Conservation (phyloP, 2,329 filamentous ascomycete species). For the Ceratocystis variospora region DNA sequence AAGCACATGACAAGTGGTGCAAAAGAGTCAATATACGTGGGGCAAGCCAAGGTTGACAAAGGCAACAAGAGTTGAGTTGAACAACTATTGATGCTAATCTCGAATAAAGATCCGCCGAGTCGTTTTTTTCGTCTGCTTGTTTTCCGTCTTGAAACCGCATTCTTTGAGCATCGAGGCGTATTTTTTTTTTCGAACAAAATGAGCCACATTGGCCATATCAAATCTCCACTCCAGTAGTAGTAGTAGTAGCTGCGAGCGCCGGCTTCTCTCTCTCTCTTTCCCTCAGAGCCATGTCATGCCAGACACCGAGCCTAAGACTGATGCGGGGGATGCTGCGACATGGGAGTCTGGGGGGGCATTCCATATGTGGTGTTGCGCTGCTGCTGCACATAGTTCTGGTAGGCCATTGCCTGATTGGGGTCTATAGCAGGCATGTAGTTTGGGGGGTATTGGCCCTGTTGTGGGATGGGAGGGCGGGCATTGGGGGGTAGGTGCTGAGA, state of each 20-base stretch:
- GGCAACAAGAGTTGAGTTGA: neutral
- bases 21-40: neutral
- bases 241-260: neutral
- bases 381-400: constrained; percentile 68
- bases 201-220: neutral
- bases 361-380: constrained; percentile 57
- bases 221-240: neutral
- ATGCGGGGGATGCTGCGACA: constrained; percentile 72
- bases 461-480: constrained; percentile 28
- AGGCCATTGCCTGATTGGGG: constrained; percentile 47
- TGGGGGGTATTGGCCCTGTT: constrained; percentile 42
- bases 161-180: neutral
- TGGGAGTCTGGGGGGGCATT: constrained; percentile 63
- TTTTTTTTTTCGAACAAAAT: neutral
- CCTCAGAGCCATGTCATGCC: too few species aligned
- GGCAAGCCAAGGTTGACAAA: neutral
- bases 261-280: neutral
- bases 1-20: constrained; percentile 19
- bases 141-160: neutral
- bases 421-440: constrained; percentile 55
- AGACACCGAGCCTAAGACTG: constrained; percentile 44
- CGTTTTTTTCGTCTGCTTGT: neutral
- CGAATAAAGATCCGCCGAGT: neutral
- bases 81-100: neutral
- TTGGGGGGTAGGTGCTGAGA: constrained; percentile 52